Conservation (phyloP, 768 basidiomycete species). For the Sporobolomyces roseus region DNA sequence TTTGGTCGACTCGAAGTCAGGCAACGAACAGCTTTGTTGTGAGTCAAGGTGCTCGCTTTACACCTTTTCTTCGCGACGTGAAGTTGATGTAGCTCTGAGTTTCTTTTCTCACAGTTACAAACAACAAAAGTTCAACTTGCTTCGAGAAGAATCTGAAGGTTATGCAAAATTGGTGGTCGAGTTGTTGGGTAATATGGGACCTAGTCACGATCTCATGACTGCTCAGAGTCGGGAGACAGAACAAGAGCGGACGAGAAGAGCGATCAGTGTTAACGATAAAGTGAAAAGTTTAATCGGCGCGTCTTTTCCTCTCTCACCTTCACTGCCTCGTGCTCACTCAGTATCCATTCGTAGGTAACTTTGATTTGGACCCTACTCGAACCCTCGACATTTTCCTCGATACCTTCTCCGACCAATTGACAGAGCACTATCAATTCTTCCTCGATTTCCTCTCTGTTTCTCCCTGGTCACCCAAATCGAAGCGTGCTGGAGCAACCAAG, state of each 20-base stretch:
- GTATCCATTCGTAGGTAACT: constrained; percentile 59
- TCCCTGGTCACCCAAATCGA: constrained; percentile 60
- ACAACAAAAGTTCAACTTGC: constrained; percentile 96
- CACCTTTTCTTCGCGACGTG: not conserved
- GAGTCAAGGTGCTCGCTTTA: not conserved
- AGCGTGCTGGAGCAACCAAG: constrained; percentile 36
- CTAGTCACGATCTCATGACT: constrained; percentile 65
- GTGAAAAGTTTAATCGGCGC: constrained; percentile 73
- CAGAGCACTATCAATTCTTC: constrained; percentile 83
- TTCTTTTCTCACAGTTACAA: constrained; percentile 63
- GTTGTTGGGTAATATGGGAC: constrained; percentile 70
- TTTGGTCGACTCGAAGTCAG: constrained; percentile 33
- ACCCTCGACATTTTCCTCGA: constrained; percentile 91
- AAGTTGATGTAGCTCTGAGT: no score
- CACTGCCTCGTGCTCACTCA: not conserved
- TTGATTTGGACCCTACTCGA: constrained; percentile 91
- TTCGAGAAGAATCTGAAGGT: constrained; percentile 95
- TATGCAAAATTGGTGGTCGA: constrained; percentile 89
- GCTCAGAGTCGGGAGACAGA: constrained; percentile 26
- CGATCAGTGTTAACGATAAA: constrained; percentile 69
- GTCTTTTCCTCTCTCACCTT: not conserved
- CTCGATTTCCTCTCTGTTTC: constrained; percentile 77
- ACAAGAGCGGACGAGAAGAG: constrained; percentile 62
- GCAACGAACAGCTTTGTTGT: constrained; percentile 39
- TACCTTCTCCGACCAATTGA: constrained; percentile 74